These are phyloP conservation scores for Eimeria falciformis DNA, from an alignment of 169 alveolate species.

Conservation along the genomic window DNA sequence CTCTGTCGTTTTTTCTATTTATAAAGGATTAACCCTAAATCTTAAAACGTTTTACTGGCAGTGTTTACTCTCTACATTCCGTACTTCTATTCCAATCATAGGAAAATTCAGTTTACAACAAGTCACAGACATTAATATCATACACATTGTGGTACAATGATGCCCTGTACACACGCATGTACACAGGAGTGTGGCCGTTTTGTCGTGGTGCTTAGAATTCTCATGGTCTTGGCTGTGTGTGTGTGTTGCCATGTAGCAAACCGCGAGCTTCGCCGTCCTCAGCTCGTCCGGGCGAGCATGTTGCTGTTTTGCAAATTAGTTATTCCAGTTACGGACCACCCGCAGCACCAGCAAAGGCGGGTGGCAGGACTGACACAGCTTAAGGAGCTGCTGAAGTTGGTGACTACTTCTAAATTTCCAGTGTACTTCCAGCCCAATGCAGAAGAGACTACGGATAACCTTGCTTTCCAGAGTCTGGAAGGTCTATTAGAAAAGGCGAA, in stretches of 20 bases:
- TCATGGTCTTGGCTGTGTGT: background rate
- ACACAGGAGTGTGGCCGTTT: no score
- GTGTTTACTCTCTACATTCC: no score
- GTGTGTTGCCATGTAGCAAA: conserved; percentile 42
- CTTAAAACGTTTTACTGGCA: no score
- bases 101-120: no score
- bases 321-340: conserved; percentile 10
- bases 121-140: no score
- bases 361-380: conserved; percentile 33
- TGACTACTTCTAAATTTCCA: conserved; percentile 8
- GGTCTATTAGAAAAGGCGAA: conserved; percentile 12
- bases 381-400: conserved; percentile 33
- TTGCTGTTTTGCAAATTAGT: conserved; percentile 40
- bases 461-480: conserved; percentile 35
- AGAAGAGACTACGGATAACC: conserved; percentile 13
- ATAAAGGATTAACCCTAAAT: no score
- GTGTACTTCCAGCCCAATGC: conserved; percentile 39
- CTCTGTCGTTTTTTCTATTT: no score
- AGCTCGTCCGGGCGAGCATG: conserved; percentile 37
- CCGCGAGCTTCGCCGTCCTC: conserved; percentile 47
- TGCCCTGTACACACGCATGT: no score
- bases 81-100: no score
- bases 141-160: no score
- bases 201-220: background rate
- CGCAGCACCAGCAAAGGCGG: conserved; percentile 8